Evolutionary conservation across 192 early-diverging fungal genomes (phyloP), one percentile per base, ranked within the genome.

Genomic region (Mortierella hygrophila): DNA sequence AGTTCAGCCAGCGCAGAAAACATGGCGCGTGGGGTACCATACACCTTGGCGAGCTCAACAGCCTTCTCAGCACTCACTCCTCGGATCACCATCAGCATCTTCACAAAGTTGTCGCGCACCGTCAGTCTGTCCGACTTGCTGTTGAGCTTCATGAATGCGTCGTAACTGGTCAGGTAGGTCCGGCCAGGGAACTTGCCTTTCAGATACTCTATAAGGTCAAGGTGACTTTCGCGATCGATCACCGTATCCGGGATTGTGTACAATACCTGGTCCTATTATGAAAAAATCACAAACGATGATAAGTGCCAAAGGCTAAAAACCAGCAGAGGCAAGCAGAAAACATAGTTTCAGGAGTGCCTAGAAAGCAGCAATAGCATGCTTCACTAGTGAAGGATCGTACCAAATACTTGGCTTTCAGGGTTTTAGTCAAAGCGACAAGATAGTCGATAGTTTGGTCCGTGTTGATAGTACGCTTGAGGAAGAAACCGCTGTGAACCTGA

Each of bases 31-130:
- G 94, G 93, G 1, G 97, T 98, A 18, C 91, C 92, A 79, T 94
- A 98, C 29, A 71, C 88, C 40, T 83, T 83, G 1, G 90, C 92
- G 47, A 99, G 90, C n/a, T 93, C 89, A 40, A 89, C 60, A 0
- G 97, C 98, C 85, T 98, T 98, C 79, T 99, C 97, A 0, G 88
- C 90, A 76, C 94, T 95, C 29, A 99, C 82, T 32, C 98, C 98
- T 60, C 93, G 92, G 65, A 97, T 86, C 1, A 94, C 93, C 95
- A 97, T 93, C 38, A 99, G 89, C 92, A 98, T 96, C 60, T 94
- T 90, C 52, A 94, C 87, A 89, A 96, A 98, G 4, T 96, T 88
- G 70, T 98, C 97, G 29, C 92, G 89, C 3, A 96, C 90, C 0
- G 90, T 91, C n/a, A 96, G 82, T 5, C 93, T 87, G 23, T 91